Percentiles rank a stretch among this genome's conserved stretches.
Conservation (phyloP, 352 stramenopile species). For the Phytophthora melonis region DNA sequence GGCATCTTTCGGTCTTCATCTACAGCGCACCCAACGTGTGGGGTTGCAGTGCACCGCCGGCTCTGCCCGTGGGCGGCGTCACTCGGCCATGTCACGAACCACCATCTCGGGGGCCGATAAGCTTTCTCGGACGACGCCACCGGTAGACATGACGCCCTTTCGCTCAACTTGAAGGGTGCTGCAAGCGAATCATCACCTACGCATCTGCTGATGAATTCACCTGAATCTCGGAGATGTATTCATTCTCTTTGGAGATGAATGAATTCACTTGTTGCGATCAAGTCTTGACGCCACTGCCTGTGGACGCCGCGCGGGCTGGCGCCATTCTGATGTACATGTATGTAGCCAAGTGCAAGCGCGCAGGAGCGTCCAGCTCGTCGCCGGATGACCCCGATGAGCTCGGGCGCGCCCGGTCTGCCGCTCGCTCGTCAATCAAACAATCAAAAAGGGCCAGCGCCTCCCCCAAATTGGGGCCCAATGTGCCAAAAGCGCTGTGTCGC, state of each 20-base stretch:
- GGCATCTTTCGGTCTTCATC: background rate
- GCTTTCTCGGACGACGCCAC: constrained; percentile 10
- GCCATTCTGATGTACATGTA: background rate
- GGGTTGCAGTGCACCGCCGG: background rate
- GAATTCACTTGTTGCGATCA: background rate
- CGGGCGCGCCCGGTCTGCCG: background rate
- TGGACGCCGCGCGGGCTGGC: background rate
- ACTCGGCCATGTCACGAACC: too few relatives aligned
- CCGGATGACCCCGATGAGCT: constrained; percentile 1
- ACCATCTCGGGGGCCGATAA: constrained; percentile 7
- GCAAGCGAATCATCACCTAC: too few relatives aligned
- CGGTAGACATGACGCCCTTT: constrained; percentile 29
- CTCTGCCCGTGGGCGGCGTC: too few relatives aligned
- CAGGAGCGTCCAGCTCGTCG: background rate
- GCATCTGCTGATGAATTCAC: too few relatives aligned
- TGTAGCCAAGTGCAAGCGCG: background rate
- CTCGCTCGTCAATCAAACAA: constrained; percentile 2
- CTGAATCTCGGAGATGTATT: too few relatives aligned
- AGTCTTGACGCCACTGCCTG: background rate
- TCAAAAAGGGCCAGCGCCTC: constrained; percentile 3
- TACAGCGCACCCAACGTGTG: background rate
- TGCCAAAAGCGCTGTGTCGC: background rate
- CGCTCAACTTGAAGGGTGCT: background rate
- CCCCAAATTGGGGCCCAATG: too few relatives aligned
- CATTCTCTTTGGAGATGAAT: background rate